Evolutionary conservation across 148 eudicot genomes (phyloP), one percentile per base, ranked within the genome.

Genomic region (Camellia lanceoleosa): DNA sequence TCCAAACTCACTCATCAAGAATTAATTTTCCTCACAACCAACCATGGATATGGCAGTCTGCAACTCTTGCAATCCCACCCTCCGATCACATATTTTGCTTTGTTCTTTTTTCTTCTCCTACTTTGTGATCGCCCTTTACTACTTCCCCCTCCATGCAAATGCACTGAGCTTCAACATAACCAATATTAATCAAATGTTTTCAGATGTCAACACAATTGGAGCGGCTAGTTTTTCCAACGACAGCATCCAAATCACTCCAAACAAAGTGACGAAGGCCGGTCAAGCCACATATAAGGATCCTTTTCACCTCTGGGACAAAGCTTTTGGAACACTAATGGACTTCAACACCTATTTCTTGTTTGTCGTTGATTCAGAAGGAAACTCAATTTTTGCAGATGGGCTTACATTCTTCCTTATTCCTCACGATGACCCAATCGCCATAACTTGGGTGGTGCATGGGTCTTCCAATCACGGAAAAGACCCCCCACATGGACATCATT

Each of bases 301-400:
- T 6, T 68, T 79, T 46, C 75, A 79, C 43, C 81, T 69, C 13
- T 79, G 81, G 81, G 81, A 79, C 68, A 70, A 79, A 11, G 14
- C 47, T 6, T 79, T 67, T 11, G 19, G 66, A 43, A 59, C 7
- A 2, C 19, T 69, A 4, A 58, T 75, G 15, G 44, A 70, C 19
- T 79, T 79, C 56, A 5, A 4, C 9, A 79, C 81, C 58, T 23
- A 79, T 59, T 69, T 79, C 56, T 2, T 15, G 49, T 79, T 79
- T 11, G 58, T 79, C 20, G 44, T 79, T 7, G 68, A 79, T 79
- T 79, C 81, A n/a, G 44, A n/a, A 11, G 20, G 44, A 42, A 59
- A 52, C 6, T 23, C 20, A 1, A 46, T n/a, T 2, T 58, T 10
- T 12, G 74, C 14, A 3, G 81, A 79, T 18, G 81, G 81, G 13